Evolutionary conservation across 2,329 filamentous ascomycete species (phyloP), one percentile per base, ranked within the genome.

Genomic region (Calonectria henricotiae): DNA sequence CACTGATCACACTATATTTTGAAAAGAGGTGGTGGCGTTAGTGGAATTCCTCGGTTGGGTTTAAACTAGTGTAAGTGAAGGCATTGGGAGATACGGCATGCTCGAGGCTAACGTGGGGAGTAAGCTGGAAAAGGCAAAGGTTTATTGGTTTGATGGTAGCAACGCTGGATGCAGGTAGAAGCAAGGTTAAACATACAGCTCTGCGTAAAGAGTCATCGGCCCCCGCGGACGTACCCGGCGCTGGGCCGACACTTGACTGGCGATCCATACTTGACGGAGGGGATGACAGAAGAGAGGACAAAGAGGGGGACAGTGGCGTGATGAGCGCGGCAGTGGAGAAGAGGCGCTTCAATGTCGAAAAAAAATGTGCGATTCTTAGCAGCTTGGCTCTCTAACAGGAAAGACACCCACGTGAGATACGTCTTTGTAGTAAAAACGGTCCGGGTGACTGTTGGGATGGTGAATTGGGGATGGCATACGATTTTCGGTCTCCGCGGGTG

Each of bases 1-100:
- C 83, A 85, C 78, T 86, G 84, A 73, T 86, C 84, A 77, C 85
- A 86, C 85, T 86, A 74, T 62, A 61, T 51, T 47, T 41, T 15
- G 32, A n/a, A 55, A 55, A 25, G 37, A 62, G 32, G 54, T 6
- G 5, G 39, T 47, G 23, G 46, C 15, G 30, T 43, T 11, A 64
- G 39, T 49, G 49, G 13, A 20, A 30, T 39, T 44, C 25, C 41
- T 30, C 47, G 11, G 27, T 8, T 23, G 8, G 30, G 27, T 25
- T 15, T 20, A n/a, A 9, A 32, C 27, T 32, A 30, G 51, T 62
- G 46, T 66, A 62, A 62, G 62, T 62, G 39, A 65, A 13, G 67
- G 30, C 30, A 43, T 54, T 25, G 27, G 41, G 17, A 44, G 39
- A 15, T 25, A 9, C n/a, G 25, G 41, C 25, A 47, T 44, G 44